Evolutionary conservation across 108 stramenopile genomes (phyloP).

Genomic region (Fragilaria radians): DNA sequence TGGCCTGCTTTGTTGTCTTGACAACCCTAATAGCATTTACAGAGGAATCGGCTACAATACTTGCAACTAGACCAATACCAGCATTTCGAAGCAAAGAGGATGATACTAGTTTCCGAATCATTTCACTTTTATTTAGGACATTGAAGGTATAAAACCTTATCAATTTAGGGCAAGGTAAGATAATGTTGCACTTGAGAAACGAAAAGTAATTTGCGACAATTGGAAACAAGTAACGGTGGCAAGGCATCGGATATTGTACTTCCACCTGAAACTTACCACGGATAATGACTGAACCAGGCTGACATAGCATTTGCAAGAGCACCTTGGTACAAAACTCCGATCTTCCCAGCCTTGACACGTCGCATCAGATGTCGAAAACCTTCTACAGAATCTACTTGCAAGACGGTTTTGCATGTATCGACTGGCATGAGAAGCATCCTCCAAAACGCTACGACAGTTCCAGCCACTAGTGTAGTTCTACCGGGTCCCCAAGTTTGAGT

Average conservation of each 20-base stretch:
- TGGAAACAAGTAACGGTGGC: not conserved
- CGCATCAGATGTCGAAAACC: slow-evolving; percentile 62
- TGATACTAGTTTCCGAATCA: slow-evolving; percentile 27
- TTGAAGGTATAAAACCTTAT: slow-evolving; percentile 65
- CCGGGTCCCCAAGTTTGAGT: slow-evolving; percentile 70
- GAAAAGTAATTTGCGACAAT: not conserved
- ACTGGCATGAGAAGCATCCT: slow-evolving; percentile 88
- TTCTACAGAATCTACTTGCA: slow-evolving; percentile 79
- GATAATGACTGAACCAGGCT: slow-evolving; percentile 64
- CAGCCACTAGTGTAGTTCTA: slow-evolving; percentile 63
- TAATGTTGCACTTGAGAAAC: not conserved
- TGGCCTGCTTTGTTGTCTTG: slow-evolving; percentile 82
- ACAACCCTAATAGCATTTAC: slow-evolving; percentile 79
- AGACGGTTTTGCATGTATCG: slow-evolving; percentile 95
- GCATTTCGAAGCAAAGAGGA: slow-evolving; percentile 54
- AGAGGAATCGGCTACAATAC: slow-evolving; percentile 65
- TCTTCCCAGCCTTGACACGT: slow-evolving; percentile 53
- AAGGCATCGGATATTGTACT: not conserved
- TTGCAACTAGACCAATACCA: slow-evolving; percentile 64
- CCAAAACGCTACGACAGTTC: slow-evolving; percentile 74
- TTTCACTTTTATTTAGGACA: slow-evolving; percentile 33
- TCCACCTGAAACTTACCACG: slow-evolving; percentile 54
- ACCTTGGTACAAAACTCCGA: slow-evolving; percentile 61
- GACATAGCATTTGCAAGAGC: slow-evolving; percentile 56
- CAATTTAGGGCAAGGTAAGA: not conserved